Evolutionary conservation across 176 grass and related monocot species (phyloP).

Genomic region (Oropetium thomaeum): DNA sequence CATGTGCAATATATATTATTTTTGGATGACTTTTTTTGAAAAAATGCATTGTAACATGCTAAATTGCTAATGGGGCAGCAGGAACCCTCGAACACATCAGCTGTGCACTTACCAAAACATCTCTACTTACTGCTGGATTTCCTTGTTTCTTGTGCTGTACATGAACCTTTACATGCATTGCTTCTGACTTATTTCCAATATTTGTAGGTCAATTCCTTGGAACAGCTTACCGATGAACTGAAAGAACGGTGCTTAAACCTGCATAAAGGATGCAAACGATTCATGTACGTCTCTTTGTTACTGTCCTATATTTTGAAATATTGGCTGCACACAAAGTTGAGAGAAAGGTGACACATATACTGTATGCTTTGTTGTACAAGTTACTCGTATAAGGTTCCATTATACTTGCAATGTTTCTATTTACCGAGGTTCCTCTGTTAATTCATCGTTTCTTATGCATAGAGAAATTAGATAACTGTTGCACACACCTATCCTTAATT

Average conservation of each 20-base stretch:
- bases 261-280: conserved; percentile 89
- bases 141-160: conserved; percentile 1
- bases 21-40: neutral
- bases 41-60: neutral
- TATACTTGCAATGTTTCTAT: neutral
- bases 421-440: conserved; percentile 7
- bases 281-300: conserved; percentile 60
- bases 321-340: neutral
- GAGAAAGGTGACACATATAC: neutral
- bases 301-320: conserved; percentile 17
- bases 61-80: neutral
- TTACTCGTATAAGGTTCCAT: conserved; percentile 31
- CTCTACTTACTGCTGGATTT: neutral
- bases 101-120: neutral
- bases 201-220: conserved; percentile 76
- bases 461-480: conserved; percentile 6
- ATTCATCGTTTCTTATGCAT: neutral
- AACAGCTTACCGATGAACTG: conserved; percentile 86
- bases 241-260: conserved; percentile 86
- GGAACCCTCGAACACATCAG: neutral
- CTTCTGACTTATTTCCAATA: conserved; percentile 30
- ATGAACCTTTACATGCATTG: conserved; percentile 17
- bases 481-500: neutral
- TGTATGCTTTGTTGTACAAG: conserved; percentile 7
- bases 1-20: neutral